phyloP scores from a whole-genome alignment of 495 filamentous ascomycete genomes.

The Cryomyces antarcticus region DNA sequence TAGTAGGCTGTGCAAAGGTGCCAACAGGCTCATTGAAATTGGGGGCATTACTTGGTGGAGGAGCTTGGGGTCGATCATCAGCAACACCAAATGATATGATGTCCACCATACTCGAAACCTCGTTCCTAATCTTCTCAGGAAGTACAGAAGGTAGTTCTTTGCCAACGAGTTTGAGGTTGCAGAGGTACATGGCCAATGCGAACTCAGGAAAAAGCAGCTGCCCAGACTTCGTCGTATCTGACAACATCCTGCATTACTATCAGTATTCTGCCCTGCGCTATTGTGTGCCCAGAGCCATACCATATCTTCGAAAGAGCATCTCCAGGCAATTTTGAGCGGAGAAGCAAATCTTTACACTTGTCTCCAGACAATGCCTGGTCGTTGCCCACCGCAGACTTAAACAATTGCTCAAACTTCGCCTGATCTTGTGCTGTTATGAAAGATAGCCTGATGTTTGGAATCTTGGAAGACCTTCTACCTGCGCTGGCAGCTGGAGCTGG shows the following conservation, averaged over 20 bases:
- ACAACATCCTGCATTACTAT: conserved; percentile 48
- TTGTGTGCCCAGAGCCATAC: conserved; percentile 22
- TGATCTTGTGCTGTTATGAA: conserved; percentile 94
- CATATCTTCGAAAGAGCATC: conserved; percentile 73
- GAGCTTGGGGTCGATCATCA: conserved; percentile 43
- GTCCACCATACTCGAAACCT: conserved; percentile 98
- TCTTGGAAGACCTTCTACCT: conserved; percentile 27
- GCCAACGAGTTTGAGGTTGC: conserved; percentile 77
- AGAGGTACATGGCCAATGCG: conserved; percentile 95
- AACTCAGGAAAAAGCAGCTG: conserved; percentile 97
- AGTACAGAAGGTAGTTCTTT: conserved; percentile 55
- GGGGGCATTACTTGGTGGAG: conserved; percentile 46
- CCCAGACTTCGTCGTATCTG: conserved; percentile 90
- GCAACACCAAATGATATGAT: conserved; percentile 91
- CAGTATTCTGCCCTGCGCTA: neutral
- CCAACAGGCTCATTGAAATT: conserved; percentile 51
- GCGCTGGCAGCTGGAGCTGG: conserved; percentile 21
- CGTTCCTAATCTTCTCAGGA: conserved; percentile 77
- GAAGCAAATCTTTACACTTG: conserved; percentile 67
- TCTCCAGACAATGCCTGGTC: conserved; percentile 77
- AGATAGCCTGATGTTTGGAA: conserved; percentile 86
- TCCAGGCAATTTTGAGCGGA: conserved; percentile 72
- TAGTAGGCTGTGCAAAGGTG: conserved; percentile 44
- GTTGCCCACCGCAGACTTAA: conserved; percentile 85
- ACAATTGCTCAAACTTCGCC: conserved; percentile 92